phyloP scores from a whole-genome alignment of 1,284 basidiomycete species.

The Fomitopsis schrenkii region DNA sequence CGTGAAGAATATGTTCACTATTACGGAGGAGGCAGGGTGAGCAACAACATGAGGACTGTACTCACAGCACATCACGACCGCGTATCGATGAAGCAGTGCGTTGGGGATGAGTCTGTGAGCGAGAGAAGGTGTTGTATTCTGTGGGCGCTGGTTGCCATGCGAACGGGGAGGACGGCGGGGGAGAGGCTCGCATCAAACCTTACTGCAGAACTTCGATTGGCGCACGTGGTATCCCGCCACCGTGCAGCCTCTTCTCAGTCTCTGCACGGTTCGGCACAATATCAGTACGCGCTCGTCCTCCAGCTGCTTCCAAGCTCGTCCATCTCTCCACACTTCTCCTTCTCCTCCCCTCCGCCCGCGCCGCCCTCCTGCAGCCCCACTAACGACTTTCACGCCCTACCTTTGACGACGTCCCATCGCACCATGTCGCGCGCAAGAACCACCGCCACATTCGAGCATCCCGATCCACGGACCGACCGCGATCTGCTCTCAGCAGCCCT shows the following conservation, averaged over 20 bases:
- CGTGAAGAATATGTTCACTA: too few species aligned
- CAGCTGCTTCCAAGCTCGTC: neutral
- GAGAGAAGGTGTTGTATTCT: neutral
- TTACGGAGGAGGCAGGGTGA: too few species aligned
- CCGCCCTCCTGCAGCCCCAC: neutral
- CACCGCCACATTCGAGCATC: slow-evolving; percentile 7
- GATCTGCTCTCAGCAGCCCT: slow-evolving; percentile 1
- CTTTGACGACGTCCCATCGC: neutral
- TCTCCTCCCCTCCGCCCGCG: neutral
- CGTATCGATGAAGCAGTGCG: too few species aligned
- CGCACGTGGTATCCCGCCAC: neutral
- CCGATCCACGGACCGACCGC: slow-evolving; percentile 14
- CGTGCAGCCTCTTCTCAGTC: too few species aligned
- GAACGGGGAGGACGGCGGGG: neutral
- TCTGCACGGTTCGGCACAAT: neutral
- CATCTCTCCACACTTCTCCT: neutral
- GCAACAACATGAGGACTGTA: too few species aligned
- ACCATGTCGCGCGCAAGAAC: neutral
- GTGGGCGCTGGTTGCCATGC: slow-evolving; percentile 3
- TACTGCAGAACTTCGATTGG: neutral
- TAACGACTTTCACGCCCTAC: slow-evolving; percentile 2
- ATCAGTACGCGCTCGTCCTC: neutral
- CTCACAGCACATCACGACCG: neutral
- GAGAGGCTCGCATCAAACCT: neutral
- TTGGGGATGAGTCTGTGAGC: neutral